Evolutionary conservation across 768 basidiomycete genomes (phyloP), one percentile per base, ranked within the genome.

Genomic region (Boletellus emodensis): DNA sequence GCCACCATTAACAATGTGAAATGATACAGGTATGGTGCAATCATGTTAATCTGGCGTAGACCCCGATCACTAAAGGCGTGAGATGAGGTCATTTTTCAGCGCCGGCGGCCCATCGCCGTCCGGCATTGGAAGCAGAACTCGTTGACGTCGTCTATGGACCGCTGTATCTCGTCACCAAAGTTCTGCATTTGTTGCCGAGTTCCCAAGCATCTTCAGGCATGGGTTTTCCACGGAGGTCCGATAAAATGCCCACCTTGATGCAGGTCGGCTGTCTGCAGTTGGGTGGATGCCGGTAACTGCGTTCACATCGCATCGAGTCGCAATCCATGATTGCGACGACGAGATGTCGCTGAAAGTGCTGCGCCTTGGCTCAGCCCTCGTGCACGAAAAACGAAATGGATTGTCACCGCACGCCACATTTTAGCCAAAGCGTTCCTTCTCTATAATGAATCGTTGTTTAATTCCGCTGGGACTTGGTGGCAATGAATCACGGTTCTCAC

Each of bases 281-380:
- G 48, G 65, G 76, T 13, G 79, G 75, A 61, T 90, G 87, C 56
- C 70, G 71, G 49, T 76, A 75, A 60, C 85, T 87, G 57, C 76
- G 75, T 64, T 83, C 79, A 70, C 87, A 90, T 33, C 71, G 75
- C 33, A 61, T 60, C 10, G 79, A 82, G 63, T 82, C 80, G 71
- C 87, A 90, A 64, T 90, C 87, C 67, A 83, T 72, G 67, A 90
- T 85, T 45, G 85, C 87, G 44, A 82, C 72, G 52, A 90, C 77
- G 35, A 82, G 66, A 55, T 87, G 87, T 46, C 87, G 81, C 67
- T 89, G 87, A 63, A 89, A 90, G 64, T 90, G 87, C 87, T 90
- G 53, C 10, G 13, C 32, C 24, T 44, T 11, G 20, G 41, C 44
- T 66, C 32, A 63, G 54, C 30, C 11, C 54, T 33, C 48, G 22